phyloP scores from a whole-genome alignment of 169 alveolate species.

The Eimeria necatrix region DNA sequence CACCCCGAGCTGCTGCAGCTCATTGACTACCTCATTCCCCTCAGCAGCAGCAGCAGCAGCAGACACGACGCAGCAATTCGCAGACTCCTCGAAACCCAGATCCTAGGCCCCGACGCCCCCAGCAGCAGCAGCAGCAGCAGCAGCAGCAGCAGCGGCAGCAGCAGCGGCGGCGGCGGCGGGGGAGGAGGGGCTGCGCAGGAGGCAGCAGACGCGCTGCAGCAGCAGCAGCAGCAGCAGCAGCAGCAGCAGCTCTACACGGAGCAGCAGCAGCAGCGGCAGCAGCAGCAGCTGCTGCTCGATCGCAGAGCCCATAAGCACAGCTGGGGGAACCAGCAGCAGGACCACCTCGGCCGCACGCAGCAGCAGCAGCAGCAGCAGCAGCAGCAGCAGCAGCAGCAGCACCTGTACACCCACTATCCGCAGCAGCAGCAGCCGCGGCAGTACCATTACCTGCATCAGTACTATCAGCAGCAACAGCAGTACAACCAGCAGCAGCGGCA shows the following conservation, averaged over 20 bases:
- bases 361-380: not conserved
- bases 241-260: too few species aligned
- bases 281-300: not conserved
- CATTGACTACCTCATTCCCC: conserved; percentile 77
- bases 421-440: too few species aligned
- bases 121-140: not conserved
- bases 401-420: too few species aligned
- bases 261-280: not conserved
- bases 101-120: not conserved
- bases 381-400: too few species aligned
- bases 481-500: too few species aligned
- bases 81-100: conserved; percentile 52
- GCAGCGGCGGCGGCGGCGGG: not conserved
- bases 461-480: too few species aligned
- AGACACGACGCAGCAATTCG: conserved; percentile 76
- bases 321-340: not conserved
- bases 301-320: not conserved
- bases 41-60: conserved; percentile 18
- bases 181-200: not conserved
- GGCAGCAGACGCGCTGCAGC: too few species aligned
- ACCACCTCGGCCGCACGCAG: not conserved
- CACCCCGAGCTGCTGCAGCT: conserved; percentile 82
- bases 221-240: too few species aligned
- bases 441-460: not conserved
- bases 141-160: not conserved